Conservation (phyloP, 2,329 filamentous ascomycete genomes). For the Fusarium temperatum region DNA sequence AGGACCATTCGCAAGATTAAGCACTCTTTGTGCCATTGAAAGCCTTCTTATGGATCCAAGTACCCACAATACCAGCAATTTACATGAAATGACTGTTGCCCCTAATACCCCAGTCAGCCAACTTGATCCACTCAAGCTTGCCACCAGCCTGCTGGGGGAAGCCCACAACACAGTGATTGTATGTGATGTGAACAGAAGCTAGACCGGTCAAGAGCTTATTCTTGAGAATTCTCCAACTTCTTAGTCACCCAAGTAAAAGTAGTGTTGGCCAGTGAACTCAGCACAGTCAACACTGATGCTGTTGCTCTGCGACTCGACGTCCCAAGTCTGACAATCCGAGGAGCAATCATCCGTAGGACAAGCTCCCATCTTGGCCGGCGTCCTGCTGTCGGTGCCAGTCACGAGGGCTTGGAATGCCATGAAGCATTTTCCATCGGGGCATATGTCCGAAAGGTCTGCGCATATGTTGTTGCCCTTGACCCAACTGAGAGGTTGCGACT, state of each 20-base stretch:
- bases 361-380: neutral
- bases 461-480: neutral
- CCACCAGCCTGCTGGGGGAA: constrained; percentile 27
- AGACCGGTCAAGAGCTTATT: constrained; percentile 15
- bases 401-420: neutral
- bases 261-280: constrained; percentile 7
- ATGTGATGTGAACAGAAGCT: constrained; percentile 23
- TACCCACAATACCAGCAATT: constrained; percentile 9
- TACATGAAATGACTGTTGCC: constrained; percentile 30
- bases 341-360: neutral
- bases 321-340: constrained; percentile 1
- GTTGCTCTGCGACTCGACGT: neutral
- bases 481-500: neutral
- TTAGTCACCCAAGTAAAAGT: constrained; percentile 5
- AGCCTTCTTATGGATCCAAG: constrained; percentile 8
- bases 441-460: constrained; percentile 1
- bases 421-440: constrained; percentile 3
- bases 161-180: constrained; percentile 23
- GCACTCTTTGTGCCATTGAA: neutral
- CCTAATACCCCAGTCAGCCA: constrained; percentile 17
- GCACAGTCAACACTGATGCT: constrained; percentile 1
- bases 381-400: neutral
- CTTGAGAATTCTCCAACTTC: no score
- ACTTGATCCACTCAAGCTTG: constrained; percentile 24
- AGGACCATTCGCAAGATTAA: neutral